phyloP scores from a whole-genome alignment of 768 basidiomycete genomes.

The Suillus occidentalis region DNA sequence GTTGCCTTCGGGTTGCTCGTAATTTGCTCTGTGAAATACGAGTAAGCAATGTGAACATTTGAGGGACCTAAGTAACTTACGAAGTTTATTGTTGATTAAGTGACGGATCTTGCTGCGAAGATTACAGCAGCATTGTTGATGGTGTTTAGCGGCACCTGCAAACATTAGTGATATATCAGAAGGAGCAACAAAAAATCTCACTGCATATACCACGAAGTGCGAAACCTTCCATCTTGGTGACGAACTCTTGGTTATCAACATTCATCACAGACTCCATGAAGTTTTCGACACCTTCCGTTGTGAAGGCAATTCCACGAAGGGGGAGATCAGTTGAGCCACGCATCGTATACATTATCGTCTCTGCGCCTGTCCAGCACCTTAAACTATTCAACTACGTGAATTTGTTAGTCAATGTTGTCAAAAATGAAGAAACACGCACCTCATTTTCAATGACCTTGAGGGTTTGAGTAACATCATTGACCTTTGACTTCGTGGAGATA shows the following conservation, averaged over 20 bases:
- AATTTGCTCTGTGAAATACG: neutral
- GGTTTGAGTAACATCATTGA: slow-evolving; percentile 11
- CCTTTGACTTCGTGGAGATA: slow-evolving; percentile 9
- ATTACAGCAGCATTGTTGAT: too few relatives aligned
- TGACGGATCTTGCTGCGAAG: too few relatives aligned
- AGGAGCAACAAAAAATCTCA: slow-evolving; percentile 7
- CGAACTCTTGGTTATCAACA: slow-evolving; percentile 8
- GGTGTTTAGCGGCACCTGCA: too few relatives aligned
- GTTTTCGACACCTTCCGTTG: slow-evolving; percentile 1
- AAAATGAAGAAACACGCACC: neutral
- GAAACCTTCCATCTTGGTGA: slow-evolving; percentile 14
- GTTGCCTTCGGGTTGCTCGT: neutral
- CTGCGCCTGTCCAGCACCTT: neutral
- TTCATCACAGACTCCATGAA: slow-evolving; percentile 12
- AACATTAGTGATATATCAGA: neutral
- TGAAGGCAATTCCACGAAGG: slow-evolving; percentile 2
- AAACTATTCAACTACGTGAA: slow-evolving; percentile 5
- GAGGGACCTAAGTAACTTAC: too few relatives aligned
- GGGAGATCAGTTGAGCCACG: slow-evolving; percentile 9
- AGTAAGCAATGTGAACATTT: neutral
- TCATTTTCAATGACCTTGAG: slow-evolving; percentile 12
- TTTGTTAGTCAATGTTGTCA: neutral
- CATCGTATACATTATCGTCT: slow-evolving; percentile 8
- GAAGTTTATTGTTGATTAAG: too few relatives aligned
- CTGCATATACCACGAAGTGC: slow-evolving; percentile 13